These are phyloP conservation scores for Alternaria ethzedia DNA, from an alignment of 2,329 filamentous ascomycete genomes.

Conservation along the genomic window DNA sequence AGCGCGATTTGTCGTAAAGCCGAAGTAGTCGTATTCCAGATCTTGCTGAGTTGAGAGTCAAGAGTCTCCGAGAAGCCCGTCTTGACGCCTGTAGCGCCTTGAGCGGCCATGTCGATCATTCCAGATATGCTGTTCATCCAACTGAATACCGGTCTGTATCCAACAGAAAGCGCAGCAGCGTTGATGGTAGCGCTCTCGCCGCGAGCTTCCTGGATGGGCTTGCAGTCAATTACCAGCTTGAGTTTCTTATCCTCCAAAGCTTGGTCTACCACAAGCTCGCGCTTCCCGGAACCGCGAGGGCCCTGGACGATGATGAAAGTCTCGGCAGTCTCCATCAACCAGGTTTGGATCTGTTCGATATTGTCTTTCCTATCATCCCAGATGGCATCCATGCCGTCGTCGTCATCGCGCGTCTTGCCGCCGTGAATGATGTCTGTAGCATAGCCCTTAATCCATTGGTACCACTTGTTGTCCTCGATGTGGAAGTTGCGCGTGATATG, in stretches of 20 bases:
- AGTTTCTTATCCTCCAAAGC: slow-evolving; percentile 77
- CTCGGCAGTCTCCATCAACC: slow-evolving; percentile 85
- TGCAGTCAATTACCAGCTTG: slow-evolving; percentile 88
- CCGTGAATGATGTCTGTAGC: slow-evolving; percentile 71
- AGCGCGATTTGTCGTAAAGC: slow-evolving; percentile 82
- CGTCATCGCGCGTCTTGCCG: slow-evolving; percentile 63
- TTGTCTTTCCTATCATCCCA: slow-evolving; percentile 86
- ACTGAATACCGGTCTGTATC: slow-evolving; percentile 91
- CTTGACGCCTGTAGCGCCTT: slow-evolving; percentile 92
- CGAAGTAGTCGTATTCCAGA: slow-evolving; percentile 80
- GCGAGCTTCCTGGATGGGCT: slow-evolving; percentile 86
- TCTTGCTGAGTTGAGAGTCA: slow-evolving; percentile 87
- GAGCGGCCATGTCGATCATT: slow-evolving; percentile 88
- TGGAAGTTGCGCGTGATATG: slow-evolving; percentile 82
- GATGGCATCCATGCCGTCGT: slow-evolving; percentile 76
- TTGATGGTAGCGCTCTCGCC: slow-evolving; percentile 87
- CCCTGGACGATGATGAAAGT: slow-evolving; percentile 96
- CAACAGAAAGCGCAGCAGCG: slow-evolving; percentile 80
- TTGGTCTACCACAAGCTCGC: slow-evolving; percentile 84
- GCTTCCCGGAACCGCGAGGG: slow-evolving; percentile 88
- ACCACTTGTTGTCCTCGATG: slow-evolving; percentile 73
- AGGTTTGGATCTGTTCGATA: slow-evolving; percentile 81
- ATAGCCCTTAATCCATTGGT: slow-evolving; percentile 81
- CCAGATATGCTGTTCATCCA: slow-evolving; percentile 97
- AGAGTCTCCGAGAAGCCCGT: slow-evolving; percentile 92